A percentile compares a stretch with the other conserved stretches of the same genome.
Conservation (phyloP, 1,284 basidiomycete genomes). For the Microbotryomycetes sp. region DNA sequence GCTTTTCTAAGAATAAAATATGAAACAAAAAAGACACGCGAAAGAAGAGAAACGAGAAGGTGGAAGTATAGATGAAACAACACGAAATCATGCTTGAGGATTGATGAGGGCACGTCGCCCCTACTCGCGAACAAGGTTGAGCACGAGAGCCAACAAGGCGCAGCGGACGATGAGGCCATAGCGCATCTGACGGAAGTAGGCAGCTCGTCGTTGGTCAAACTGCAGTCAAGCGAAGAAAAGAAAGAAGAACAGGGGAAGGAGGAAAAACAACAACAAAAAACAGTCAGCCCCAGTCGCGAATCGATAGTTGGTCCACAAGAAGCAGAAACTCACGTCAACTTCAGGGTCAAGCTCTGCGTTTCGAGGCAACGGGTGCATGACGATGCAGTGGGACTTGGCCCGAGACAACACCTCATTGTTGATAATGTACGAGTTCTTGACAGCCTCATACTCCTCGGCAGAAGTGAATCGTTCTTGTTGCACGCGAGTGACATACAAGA, state of each 20-base stretch:
- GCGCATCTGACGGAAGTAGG: constrained; percentile 98
- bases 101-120: not conserved
- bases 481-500: constrained; percentile 91
- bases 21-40: not conserved
- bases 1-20: not conserved
- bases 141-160: constrained; percentile 5
- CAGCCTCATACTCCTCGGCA: constrained; percentile 76
- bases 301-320: not conserved
- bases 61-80: not conserved
- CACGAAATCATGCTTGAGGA: too few species aligned
- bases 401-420: constrained; percentile 64
- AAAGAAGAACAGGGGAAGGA: not conserved
- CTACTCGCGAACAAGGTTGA: not conserved
- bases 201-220: constrained; percentile 86
- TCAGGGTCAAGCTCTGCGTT: constrained; percentile 97
- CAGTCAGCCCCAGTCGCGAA: not conserved
- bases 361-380: constrained; percentile 95
- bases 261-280: not conserved
- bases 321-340: constrained; percentile 57
- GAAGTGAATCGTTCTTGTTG: constrained; percentile 90
- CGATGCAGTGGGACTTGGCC: constrained; percentile 87
- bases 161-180: constrained; percentile 82
- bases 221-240: not conserved
- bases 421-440: constrained; percentile 88
- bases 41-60: not conserved